Percentiles rank a stretch among this genome's conserved stretches.
Evolutionary conservation across 257 asterid genomes (phyloP).

Genomic region (Schizonepeta tenuifolia): DNA sequence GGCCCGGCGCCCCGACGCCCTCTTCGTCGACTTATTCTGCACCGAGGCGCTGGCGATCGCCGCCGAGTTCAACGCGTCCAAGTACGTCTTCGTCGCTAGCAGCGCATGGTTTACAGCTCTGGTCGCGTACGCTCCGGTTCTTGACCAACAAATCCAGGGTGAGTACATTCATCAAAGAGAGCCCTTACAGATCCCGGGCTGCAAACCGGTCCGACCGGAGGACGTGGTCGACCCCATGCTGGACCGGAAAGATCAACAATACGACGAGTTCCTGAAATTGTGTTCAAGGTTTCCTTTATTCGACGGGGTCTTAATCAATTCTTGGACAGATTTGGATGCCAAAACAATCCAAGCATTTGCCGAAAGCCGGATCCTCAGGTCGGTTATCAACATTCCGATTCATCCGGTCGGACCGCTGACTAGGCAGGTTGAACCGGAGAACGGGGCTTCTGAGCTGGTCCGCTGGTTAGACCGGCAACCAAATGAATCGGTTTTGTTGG

Average conservation of each 20-base stretch:
- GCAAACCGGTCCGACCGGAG: conserved; percentile 66
- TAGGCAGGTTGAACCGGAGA: conserved; percentile 36
- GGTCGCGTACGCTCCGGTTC: conserved; percentile 50
- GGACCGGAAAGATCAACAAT: conserved; percentile 57
- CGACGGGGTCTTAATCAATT: conserved; percentile 71
- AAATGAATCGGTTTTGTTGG: conserved; percentile 54
- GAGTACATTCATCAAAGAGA: conserved; percentile 49
- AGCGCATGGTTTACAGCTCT: conserved; percentile 65
- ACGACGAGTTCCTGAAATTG: conserved; percentile 39
- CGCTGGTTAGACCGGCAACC: conserved; percentile 67
- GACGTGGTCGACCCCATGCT: conserved; percentile 71
- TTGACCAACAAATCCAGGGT: conserved; percentile 51
- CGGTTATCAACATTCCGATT: conserved; percentile 46
- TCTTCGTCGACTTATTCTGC: conserved; percentile 59
- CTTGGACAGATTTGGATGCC: conserved; percentile 66
- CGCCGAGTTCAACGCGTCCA: conserved; percentile 50
- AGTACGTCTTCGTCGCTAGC: conserved; percentile 47
- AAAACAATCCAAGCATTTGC: conserved; percentile 51
- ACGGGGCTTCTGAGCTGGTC: neutral
- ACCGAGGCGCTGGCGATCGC: conserved; percentile 54
- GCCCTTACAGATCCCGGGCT: conserved; percentile 60
- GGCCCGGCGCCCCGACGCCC: conserved; percentile 53
- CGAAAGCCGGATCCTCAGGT: conserved; percentile 37
- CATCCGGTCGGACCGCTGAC: conserved; percentile 65
- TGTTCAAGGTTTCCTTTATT: conserved; percentile 29